Percentiles rank a stretch among this genome's conserved stretches.
phyloP scores from a whole-genome alignment of 2,329 filamentous ascomycete genomes.

The Cladosporium cucumerinum region DNA sequence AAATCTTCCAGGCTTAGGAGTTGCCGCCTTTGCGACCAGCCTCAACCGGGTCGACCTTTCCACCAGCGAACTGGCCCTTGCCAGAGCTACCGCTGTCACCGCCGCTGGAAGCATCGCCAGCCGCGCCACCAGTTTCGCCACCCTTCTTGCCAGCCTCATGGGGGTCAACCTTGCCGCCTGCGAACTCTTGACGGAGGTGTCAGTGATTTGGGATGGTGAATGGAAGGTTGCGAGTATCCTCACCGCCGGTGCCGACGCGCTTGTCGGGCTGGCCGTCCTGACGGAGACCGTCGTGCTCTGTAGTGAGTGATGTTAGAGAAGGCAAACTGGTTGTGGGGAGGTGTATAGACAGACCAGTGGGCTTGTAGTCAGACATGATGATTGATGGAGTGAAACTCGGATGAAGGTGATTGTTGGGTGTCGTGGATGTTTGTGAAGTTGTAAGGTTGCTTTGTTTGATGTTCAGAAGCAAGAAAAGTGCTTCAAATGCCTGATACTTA shows the following conservation, averaged over 20 bases:
- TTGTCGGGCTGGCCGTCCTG: conserved; percentile 43
- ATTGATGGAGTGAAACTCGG: not conserved
- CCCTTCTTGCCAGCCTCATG: conserved; percentile 41
- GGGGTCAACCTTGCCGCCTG: conserved; percentile 43
- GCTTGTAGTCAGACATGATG: conserved; percentile 38
- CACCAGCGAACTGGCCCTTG: conserved; percentile 37
- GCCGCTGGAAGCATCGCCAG: not conserved
- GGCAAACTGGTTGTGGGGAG: not conserved
- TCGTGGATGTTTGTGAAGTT: not conserved
- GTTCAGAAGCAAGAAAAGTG: not conserved
- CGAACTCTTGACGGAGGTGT: conserved; percentile 30
- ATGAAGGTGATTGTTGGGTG: not conserved
- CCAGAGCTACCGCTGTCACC: not conserved
- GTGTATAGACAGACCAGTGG: conserved; percentile 27
- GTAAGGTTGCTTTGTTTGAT: not conserved
- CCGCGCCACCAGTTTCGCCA: conserved; percentile 24
- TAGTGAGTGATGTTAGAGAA: conserved; percentile 7
- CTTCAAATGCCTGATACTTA: not conserved
- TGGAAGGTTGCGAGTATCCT: not conserved
- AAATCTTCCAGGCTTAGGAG: not conserved
- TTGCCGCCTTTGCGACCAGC: conserved; percentile 41
- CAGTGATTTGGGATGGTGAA: not conserved
- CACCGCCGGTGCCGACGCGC: conserved; percentile 40
- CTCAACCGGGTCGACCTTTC: conserved; percentile 42
- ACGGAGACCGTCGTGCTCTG: conserved; percentile 43